Conservation (phyloP, 2,329 filamentous ascomycete species). For the Colletotrichum musae region DNA sequence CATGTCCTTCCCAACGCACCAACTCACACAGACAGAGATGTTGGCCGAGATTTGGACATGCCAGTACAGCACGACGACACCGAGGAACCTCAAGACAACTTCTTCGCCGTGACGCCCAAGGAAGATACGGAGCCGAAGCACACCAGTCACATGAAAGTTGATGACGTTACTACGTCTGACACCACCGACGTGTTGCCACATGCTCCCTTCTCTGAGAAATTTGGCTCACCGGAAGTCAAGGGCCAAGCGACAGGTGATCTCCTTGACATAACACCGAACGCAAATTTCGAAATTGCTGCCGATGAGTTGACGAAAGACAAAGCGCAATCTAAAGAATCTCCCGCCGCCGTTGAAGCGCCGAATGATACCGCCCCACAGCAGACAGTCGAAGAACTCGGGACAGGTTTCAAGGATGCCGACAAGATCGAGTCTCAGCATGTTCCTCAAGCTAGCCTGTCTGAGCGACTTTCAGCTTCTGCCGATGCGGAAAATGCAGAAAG, state of each 20-base stretch:
- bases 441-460: too few species aligned
- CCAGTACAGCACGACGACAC: constrained; percentile 10
- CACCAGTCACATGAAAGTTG: constrained; percentile 16
- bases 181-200: neutral
- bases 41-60: neutral
- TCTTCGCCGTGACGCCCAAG: constrained; percentile 53
- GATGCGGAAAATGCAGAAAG: too few species aligned
- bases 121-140: constrained; percentile 46
- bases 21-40: neutral
- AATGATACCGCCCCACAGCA: neutral
- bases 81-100: constrained; percentile 22
- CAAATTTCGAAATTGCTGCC: too few species aligned
- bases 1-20: neutral
- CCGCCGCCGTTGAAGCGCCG: neutral
- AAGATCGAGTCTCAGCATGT: too few species aligned
- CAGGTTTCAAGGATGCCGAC: too few species aligned
- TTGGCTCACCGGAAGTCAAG: neutral
- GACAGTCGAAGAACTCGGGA: neutral
- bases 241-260: neutral
- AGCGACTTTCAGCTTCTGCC: too few species aligned
- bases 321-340: constrained; percentile 45
- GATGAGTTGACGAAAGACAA: constrained; percentile 47
- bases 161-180: neutral
- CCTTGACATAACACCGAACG: constrained; percentile 2
- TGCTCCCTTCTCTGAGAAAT: too few species aligned